Evolutionary conservation across 768 basidiomycete genomes (phyloP).

Genomic region (Hydnum rufescens): DNA sequence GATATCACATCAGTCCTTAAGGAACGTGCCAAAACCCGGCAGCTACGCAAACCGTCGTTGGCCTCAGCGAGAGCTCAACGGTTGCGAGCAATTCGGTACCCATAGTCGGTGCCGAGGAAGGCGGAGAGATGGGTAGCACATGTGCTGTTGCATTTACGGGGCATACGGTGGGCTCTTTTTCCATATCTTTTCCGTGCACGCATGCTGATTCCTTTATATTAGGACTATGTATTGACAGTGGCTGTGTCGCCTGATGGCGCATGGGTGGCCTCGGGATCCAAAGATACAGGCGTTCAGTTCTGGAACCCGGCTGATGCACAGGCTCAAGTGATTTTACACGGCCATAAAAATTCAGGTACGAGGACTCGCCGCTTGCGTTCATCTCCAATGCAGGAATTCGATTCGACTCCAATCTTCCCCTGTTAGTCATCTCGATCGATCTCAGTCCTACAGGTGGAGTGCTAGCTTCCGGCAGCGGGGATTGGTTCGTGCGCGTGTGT

Average conservation of each 20-base stretch:
- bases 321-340: slow-evolving; percentile 85
- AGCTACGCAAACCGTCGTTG: background rate
- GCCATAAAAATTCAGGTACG: slow-evolving; percentile 34
- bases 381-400: too few species aligned
- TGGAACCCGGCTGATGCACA: slow-evolving; percentile 49
- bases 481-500: slow-evolving; percentile 55
- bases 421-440: slow-evolving; percentile 44
- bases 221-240: slow-evolving; percentile 43
- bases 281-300: slow-evolving; percentile 89
- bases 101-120: slow-evolving; percentile 5
- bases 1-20: slow-evolving; percentile 23
- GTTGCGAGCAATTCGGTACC: background rate
- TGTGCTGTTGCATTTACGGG: slow-evolving; percentile 74
- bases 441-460: slow-evolving; percentile 38
- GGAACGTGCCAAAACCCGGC: slow-evolving; percentile 1
- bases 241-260: slow-evolving; percentile 79
- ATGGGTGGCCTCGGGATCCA: slow-evolving; percentile 87
- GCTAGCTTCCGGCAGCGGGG: slow-evolving; percentile 51
- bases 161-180: slow-evolving; percentile 42
- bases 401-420: background rate
- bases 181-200: background rate
- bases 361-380: too few species aligned
- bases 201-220: background rate
- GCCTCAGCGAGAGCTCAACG: background rate
- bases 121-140: slow-evolving; percentile 26